Evolutionary conservation across 352 stramenopile genomes (phyloP).

Genomic region (Phytophthora pini): DNA sequence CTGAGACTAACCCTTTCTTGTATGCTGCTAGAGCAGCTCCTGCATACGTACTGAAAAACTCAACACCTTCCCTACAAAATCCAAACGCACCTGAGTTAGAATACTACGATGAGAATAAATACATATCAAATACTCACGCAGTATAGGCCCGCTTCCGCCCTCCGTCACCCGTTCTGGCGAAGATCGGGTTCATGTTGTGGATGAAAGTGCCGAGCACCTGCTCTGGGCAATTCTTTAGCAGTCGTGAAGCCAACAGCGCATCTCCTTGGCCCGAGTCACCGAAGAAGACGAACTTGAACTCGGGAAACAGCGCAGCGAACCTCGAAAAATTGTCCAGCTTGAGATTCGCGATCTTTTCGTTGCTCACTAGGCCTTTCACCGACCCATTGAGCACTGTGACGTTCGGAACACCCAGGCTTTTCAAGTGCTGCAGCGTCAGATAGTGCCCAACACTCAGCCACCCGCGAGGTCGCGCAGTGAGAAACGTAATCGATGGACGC

Average conservation of each 20-base stretch:
- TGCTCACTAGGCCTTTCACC: conserved; percentile 82
- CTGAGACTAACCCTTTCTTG: conserved; percentile 66
- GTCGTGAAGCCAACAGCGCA: conserved; percentile 66
- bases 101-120: background rate
- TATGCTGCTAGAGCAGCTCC: conserved; percentile 60
- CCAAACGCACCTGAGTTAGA: conserved; percentile 1
- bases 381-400: conserved; percentile 83
- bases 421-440: conserved; percentile 80
- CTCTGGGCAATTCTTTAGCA: conserved; percentile 59
- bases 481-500: conserved; percentile 76
- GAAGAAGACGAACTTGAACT: conserved; percentile 90
- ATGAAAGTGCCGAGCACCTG: conserved; percentile 83
- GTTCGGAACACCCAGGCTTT: conserved; percentile 77
- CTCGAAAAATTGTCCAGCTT: conserved; percentile 87
- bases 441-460: conserved; percentile 84
- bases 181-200: conserved; percentile 75
- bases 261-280: conserved; percentile 85
- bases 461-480: conserved; percentile 79
- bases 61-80: conserved; percentile 62
- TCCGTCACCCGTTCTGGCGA: conserved; percentile 66
- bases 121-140: conserved; percentile 48
- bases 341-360: conserved; percentile 81
- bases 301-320: conserved; percentile 79
- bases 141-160: conserved; percentile 61
- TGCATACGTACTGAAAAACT: conserved; percentile 81